Conservation (phyloP, 2,329 filamentous ascomycete genomes). For the Monascus ruber region DNA sequence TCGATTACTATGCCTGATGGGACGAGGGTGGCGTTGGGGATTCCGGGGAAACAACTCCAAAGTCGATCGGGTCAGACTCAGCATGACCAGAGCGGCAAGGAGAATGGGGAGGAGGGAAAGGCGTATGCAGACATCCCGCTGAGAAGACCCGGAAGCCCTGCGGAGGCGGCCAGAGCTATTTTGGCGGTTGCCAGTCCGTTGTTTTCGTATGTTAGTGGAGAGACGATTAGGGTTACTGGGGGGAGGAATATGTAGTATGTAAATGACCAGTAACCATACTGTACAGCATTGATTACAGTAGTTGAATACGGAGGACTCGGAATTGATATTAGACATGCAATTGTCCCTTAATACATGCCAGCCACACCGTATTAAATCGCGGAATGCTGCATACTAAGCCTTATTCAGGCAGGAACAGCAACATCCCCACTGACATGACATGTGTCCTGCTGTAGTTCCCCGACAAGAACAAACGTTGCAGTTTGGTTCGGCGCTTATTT, state of each 20-base stretch:
- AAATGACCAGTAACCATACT: background rate
- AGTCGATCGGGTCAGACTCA: background rate
- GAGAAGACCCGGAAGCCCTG: slow-evolving; percentile 62
- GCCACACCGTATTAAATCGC: background rate
- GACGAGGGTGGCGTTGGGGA: slow-evolving; percentile 62
- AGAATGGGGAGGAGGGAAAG: slow-evolving; percentile 24
- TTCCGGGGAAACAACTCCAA: slow-evolving; percentile 49
- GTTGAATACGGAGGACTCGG: background rate
- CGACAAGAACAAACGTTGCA: too few relatives aligned
- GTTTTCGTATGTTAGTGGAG: slow-evolving; percentile 74
- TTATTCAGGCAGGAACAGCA: too few relatives aligned
- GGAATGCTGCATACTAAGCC: background rate
- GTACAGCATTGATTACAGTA: background rate
- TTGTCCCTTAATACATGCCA: background rate
- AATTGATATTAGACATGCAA: background rate
- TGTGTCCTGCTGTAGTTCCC: too few relatives aligned
- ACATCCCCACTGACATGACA: too few relatives aligned
- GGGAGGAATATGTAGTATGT: slow-evolving; percentile 49
- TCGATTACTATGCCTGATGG: slow-evolving; percentile 68
- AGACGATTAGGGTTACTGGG: slow-evolving; percentile 79
- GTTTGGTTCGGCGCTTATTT: too few relatives aligned
- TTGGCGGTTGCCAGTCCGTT: slow-evolving; percentile 70
- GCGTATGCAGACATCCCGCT: slow-evolving; percentile 63
- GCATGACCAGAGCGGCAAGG: slow-evolving; percentile 10
- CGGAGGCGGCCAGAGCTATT: slow-evolving; percentile 68